Percentiles rank a stretch among this genome's conserved stretches.
Conservation (phyloP, 345 rosid species). For the Populus alba region DNA sequence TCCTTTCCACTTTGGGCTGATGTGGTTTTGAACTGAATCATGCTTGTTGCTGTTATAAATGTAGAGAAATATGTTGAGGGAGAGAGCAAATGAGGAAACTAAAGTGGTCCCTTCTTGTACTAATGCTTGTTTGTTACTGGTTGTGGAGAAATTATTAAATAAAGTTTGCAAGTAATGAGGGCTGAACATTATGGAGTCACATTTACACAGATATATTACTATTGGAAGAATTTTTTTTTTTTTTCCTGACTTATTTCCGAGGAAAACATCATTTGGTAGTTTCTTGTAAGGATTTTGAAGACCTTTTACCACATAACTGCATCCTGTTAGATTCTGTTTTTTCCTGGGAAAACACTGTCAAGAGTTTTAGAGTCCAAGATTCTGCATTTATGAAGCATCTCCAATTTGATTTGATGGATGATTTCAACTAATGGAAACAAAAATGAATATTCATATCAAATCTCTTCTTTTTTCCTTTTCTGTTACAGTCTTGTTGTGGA, state of each 20-base stretch:
- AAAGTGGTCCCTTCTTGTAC: too few species aligned
- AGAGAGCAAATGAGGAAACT: too few species aligned
- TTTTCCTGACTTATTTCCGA: neutral
- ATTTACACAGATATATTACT: too few species aligned
- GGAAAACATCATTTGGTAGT: neutral
- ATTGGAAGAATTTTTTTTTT: too few species aligned
- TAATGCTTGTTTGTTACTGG: too few species aligned
- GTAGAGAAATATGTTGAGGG: too few species aligned
- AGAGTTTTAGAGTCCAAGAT: neutral
- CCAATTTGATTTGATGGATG: neutral
- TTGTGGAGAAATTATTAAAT: too few species aligned
- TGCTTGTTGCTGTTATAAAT: too few species aligned
- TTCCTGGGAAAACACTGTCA: neutral
- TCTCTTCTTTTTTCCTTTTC: neutral
- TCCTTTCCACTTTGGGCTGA: too few species aligned
- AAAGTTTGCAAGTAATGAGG: too few species aligned
- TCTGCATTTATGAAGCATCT: neutral
- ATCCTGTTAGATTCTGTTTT: neutral
- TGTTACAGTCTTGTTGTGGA: slow-evolving; percentile 4
- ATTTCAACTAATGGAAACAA: neutral
- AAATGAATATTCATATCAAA: neutral
- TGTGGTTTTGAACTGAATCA: too few species aligned
- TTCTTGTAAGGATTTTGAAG: neutral
- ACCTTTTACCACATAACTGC: neutral
- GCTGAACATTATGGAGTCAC: too few species aligned